Conservation (phyloP, 441 rosid genomes). For the Erysimum cheiri region DNA sequence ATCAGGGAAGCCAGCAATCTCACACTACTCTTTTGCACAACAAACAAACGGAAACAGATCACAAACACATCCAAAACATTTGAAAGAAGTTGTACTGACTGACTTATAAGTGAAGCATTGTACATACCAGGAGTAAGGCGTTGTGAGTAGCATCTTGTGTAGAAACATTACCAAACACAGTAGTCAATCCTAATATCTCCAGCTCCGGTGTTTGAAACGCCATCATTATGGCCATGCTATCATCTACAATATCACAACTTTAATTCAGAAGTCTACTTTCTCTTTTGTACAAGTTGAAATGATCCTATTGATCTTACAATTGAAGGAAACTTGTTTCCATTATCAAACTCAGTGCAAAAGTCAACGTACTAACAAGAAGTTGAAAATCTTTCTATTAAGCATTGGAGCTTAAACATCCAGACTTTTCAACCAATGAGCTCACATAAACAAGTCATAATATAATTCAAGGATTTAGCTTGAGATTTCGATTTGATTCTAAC, state of each 20-base stretch:
- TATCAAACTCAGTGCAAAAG: constrained; percentile 3
- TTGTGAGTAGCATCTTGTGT: constrained; percentile 80
- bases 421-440: constrained; percentile 18
- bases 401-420: constrained; percentile 23
- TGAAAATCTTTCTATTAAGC: neutral
- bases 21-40: constrained; percentile 88
- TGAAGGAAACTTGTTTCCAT: neutral
- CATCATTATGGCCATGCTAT: constrained; percentile 92
- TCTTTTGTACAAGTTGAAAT: too few species aligned
- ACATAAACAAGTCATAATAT: constrained; percentile 21
- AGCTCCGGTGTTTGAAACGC: constrained; percentile 80
- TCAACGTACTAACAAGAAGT: neutral
- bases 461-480: neutral
- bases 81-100: neutral
- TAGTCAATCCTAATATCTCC: constrained; percentile 83
- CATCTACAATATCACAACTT: constrained; percentile 52
- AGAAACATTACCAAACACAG: constrained; percentile 81
- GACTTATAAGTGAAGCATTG: neutral
- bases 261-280: too few species aligned
- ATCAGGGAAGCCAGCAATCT: constrained; percentile 82
- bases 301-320: neutral
- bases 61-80: constrained; percentile 45
- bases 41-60: constrained; percentile 51
- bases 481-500: neutral
- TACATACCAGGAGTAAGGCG: constrained; percentile 81